Conservation (phyloP, 192 early-diverging fungal species). For the Phlyctochytrium arcticum region DNA sequence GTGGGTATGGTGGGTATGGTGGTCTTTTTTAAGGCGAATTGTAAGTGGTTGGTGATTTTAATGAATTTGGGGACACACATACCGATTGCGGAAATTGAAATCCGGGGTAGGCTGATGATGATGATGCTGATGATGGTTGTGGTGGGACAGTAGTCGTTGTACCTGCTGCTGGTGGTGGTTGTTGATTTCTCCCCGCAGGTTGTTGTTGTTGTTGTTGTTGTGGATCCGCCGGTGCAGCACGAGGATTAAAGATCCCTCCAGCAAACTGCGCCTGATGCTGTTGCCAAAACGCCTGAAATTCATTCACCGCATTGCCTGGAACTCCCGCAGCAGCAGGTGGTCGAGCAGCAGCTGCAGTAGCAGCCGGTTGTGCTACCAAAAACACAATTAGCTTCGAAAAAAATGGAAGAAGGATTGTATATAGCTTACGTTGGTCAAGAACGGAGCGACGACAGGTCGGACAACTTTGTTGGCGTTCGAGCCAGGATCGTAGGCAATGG, state of each 20-base stretch:
- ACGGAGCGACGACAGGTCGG: slow-evolving; percentile 77
- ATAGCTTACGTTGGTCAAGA: slow-evolving; percentile 23
- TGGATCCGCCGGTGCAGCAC: not conserved
- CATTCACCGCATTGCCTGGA: slow-evolving; percentile 8
- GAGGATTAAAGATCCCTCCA: slow-evolving; percentile 7
- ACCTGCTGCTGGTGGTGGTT: too few relatives aligned
- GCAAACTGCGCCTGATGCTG: slow-evolving; percentile 19
- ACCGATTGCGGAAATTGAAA: too few relatives aligned
- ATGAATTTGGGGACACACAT: too few relatives aligned
- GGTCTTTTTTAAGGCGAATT: too few relatives aligned
- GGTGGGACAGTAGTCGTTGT: too few relatives aligned
- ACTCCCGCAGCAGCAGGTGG: slow-evolving; percentile 5
- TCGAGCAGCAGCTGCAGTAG: slow-evolving; percentile 4
- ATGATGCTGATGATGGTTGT: too few relatives aligned
- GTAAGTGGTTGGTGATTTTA: too few relatives aligned
- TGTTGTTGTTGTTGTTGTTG: too few relatives aligned
- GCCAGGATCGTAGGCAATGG: slow-evolving; percentile 92
- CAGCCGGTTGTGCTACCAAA: slow-evolving; percentile 10
- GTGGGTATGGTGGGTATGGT: too few relatives aligned
- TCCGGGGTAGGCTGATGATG: too few relatives aligned
- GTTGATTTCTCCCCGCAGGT: too few relatives aligned
- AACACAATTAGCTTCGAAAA: not conserved
- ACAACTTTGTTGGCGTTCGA: slow-evolving; percentile 96
- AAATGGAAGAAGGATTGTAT: not conserved
- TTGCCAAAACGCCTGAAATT: slow-evolving; percentile 18